A percentile compares a stretch with the other conserved stretches of the same genome.
Evolutionary conservation across 805 yeast species (phyloP).

Genomic region (Yamadazyma insecticola): DNA sequence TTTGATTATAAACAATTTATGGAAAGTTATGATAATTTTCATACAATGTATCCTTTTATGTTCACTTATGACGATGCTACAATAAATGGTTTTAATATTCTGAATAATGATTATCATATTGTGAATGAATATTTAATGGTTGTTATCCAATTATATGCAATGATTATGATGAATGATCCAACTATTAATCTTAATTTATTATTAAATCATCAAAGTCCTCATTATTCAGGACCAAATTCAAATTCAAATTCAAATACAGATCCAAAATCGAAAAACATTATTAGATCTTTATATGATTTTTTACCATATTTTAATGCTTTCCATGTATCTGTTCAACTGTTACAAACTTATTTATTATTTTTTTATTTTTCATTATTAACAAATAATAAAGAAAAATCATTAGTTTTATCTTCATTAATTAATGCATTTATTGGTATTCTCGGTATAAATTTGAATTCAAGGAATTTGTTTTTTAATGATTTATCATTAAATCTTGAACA

Average conservation of each 20-base stretch:
- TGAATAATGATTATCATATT: conserved; percentile 39
- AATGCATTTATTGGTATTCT: conserved; percentile 41
- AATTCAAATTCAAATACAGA: conserved; percentile 5
- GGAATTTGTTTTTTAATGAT: conserved; percentile 42
- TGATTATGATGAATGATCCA: conserved; percentile 49
- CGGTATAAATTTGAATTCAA: conserved; percentile 38
- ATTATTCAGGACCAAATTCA: conserved; percentile 14
- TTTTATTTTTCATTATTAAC: conserved; percentile 44
- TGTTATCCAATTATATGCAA: conserved; percentile 46
- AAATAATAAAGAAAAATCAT: conserved; percentile 38
- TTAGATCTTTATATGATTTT: conserved; percentile 39
- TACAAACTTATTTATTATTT: conserved; percentile 47
- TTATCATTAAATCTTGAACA: conserved; percentile 36
- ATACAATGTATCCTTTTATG: conserved; percentile 44
- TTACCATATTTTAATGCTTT: conserved; percentile 46
- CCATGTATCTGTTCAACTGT: conserved; percentile 42
- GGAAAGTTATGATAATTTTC: conserved; percentile 46
- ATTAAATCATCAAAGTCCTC: conserved; percentile 34
- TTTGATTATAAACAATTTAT: conserved; percentile 51
- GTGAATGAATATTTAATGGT: conserved; percentile 41
- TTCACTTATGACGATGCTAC: conserved; percentile 44
- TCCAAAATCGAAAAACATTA: conserved; percentile 21
- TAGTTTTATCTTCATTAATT: conserved; percentile 32
- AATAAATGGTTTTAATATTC: conserved; percentile 45
- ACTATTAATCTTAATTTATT: conserved; percentile 36